Evolutionary conservation across 2,329 filamentous ascomycete genomes (phyloP), one percentile per base, ranked within the genome.

Genomic region (Aspergillus sp.): DNA sequence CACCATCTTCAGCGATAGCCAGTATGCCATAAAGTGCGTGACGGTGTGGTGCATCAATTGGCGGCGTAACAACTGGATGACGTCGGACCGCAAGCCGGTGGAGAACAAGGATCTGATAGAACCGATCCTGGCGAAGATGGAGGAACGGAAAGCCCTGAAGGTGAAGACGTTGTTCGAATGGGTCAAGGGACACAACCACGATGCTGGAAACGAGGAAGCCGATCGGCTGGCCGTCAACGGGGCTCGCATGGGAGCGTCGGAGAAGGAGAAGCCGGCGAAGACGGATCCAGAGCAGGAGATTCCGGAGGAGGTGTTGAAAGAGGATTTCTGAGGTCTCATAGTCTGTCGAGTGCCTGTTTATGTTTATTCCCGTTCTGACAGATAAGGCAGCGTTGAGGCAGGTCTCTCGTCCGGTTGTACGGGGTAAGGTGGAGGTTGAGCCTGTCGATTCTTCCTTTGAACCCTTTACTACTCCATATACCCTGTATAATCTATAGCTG

Each of bases 1-100:
- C 8, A 72, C 78, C 35, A 93, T 98, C 44, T 73, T 80, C 53
- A 86, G 80, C n/a, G 91, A 98, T 61, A 91, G 83, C 58, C 78
- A 79, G 50, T 96, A 96, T 62, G 74, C 84, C 1, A 94, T 95
- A 58, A 80, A 88, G 44, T 96, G 89, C 52, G 76, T 86, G 15
- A 93, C 80, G 1, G 71, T 78, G 27, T 98, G 91, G 89, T 86
- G 78, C 50, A 58, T 63, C 14, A 78, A 72, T 35, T 96, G 91
- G 91, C 68, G 75, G 42, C 70, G 61, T 35, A 80, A 89, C 47
- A 71, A 71, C 4, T 98, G 89, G 89, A 72, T 71, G 52, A 94
- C 78, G n/a, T 63, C 75, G 3, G 64, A 69, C 1, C 75, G 77
- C 7, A 80, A 79, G 37, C 61, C 73, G 0, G 89, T 96, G 5